These are phyloP conservation scores for Cyberlindnera suaveolens DNA, from an alignment of 805 yeast genomes.

Conservation along the genomic window DNA sequence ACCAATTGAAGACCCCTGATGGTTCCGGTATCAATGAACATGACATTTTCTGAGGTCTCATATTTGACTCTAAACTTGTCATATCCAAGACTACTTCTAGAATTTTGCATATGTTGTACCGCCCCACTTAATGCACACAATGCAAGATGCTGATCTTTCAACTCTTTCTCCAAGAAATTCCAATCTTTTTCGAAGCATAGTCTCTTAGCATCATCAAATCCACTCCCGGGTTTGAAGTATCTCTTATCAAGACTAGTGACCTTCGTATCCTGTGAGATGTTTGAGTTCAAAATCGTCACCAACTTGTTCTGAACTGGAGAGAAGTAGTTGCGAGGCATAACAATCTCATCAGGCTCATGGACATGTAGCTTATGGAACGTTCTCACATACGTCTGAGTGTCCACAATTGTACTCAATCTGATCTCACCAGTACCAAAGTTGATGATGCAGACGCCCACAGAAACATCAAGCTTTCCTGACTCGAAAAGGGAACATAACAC, in stretches of 20 bases:
- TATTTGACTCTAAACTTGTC: constrained; percentile 30
- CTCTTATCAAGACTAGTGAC: constrained; percentile 22
- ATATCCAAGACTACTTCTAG: constrained; percentile 13
- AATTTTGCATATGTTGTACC: constrained; percentile 20
- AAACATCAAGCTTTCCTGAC: constrained; percentile 18
- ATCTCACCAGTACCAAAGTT: constrained; percentile 33
- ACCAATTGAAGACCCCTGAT: constrained; percentile 33
- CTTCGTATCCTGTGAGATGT: constrained; percentile 21
- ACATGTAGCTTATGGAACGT: constrained; percentile 36
- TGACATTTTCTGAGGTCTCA: constrained; percentile 33
- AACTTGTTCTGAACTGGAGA: constrained; percentile 27
- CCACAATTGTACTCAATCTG: constrained; percentile 31
- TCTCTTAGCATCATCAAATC: constrained; percentile 16
- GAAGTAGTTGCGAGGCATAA: constrained; percentile 27
- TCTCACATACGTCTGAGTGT: constrained; percentile 40
- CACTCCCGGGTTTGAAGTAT: constrained; percentile 23
- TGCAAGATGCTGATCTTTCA: constrained; percentile 26
- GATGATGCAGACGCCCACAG: constrained; percentile 36
- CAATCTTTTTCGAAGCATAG: constrained; percentile 17
- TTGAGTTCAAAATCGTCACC: constrained; percentile 30
- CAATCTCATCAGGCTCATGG: constrained; percentile 29
- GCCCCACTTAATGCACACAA: constrained; percentile 31
- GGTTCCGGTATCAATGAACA: constrained; percentile 37
- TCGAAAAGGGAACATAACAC: constrained; percentile 26
- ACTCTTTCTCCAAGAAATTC: constrained; percentile 19